These are phyloP conservation scores for Globisporangium ultimum DNA, from an alignment of 352 stramenopile species.

Conservation along the genomic window DNA sequence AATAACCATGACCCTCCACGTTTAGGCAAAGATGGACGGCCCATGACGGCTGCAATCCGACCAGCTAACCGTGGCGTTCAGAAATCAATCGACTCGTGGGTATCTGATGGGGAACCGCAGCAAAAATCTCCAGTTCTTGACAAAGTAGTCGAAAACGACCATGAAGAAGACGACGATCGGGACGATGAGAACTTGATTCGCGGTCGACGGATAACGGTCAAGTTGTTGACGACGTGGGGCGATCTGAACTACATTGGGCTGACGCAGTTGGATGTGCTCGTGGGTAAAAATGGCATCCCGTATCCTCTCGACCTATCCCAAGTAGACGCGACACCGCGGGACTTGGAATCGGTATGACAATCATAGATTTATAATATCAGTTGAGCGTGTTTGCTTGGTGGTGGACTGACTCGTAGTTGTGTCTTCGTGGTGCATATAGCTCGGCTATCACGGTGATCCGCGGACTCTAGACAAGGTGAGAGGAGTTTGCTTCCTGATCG, in stretches of 20 bases:
- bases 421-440: slow-evolving; percentile 20
- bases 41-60: slow-evolving; percentile 41
- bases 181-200: slow-evolving; percentile 13
- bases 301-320: slow-evolving; percentile 41
- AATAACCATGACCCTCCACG: slow-evolving; percentile 7
- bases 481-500: not conserved
- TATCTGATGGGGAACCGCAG: slow-evolving; percentile 39
- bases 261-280: slow-evolving; percentile 68
- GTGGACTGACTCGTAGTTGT: not conserved
- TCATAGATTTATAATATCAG: too few species aligned
- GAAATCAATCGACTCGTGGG: slow-evolving; percentile 47
- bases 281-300: slow-evolving; percentile 34
- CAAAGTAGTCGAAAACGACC: slow-evolving; percentile 25
- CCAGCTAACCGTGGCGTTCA: slow-evolving; percentile 10
- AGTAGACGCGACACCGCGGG: slow-evolving; percentile 58
- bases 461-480: slow-evolving; percentile 85
- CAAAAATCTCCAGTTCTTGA: slow-evolving; percentile 33
- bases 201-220: slow-evolving; percentile 50
- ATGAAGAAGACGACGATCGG: slow-evolving; percentile 13
- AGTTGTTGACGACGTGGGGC: slow-evolving; percentile 68
- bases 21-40: slow-evolving; percentile 24
- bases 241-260: slow-evolving; percentile 85
- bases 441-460: slow-evolving; percentile 74
- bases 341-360: slow-evolving; percentile 58
- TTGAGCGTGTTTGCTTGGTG: not conserved